Base-by-base conservation (phyloP, 768 basidiomycete genomes). In the Harrya chromipes region DNA sequence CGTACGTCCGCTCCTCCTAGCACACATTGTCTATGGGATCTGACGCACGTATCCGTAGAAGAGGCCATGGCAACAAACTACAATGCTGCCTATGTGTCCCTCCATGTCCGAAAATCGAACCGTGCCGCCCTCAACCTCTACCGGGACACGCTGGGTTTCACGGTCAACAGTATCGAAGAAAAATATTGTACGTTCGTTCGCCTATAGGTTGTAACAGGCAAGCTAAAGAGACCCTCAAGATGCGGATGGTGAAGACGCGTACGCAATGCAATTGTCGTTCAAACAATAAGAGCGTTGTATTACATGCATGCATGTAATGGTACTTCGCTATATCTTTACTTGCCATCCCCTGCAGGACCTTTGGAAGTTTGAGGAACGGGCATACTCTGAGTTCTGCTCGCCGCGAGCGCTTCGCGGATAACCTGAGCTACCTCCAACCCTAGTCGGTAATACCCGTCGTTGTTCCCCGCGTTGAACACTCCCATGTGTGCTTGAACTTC, bases 51-150 rank as follows among this genome's bases (percentile, higher is more conserved):
- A 20, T 43, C 24, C 21, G 21, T 62, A 94, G 94, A 97, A 68
- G 84, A 91, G 53, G 90, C 94, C 1, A 97, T 98, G 94, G 76
- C 81, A 13, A 80, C 81, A 2, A 78, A 91, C n/a, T 95, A 94
- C 73, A 79, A 81, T 31, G 94, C 93, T 0, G 69, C 82, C 16
- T 88, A 85, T 58, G 90, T 94, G 17, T 90, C 90, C 0, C 72
- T 98, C 19, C 94, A 97, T 58, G 94, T 98, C 24, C 80, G 95
- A 40, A 90, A 92, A 70, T 92, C 91, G n/a, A 97, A 98, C 64
- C 83, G 87, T 48, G 92, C 94, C 0, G 94, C 95, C 1, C 82
- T 97, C 38, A 82, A 79, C 11, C 73, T 97, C 46, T 98, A 97
- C 67, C 80, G 83, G 41, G 94, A 95, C 61, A 85, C 90, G 2